Percentiles rank a stretch among this genome's conserved stretches.
Conservation (phyloP, 179 eudicot genomes). For the Actinidia arguta region DNA sequence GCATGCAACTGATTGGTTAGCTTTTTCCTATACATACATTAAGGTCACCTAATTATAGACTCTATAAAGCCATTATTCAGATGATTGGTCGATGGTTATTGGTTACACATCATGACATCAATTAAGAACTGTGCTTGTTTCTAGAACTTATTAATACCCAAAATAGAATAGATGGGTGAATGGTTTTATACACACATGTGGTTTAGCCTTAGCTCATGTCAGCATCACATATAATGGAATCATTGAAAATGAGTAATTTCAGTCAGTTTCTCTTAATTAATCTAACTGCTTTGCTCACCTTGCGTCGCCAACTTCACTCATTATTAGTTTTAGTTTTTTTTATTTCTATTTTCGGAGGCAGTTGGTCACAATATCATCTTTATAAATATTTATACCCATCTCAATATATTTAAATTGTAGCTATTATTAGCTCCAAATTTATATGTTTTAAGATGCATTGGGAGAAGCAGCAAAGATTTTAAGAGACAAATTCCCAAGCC, state of each 20-base stretch:
- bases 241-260: background rate
- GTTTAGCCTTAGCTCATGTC: background rate
- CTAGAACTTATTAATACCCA: background rate
- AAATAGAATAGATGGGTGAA: background rate
- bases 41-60: background rate
- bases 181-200: background rate
- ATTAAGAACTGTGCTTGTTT: background rate
- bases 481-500: too few species aligned
- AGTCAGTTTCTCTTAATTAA: background rate
- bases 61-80: background rate
- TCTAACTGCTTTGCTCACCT: background rate
- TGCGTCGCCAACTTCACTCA: background rate
- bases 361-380: too few species aligned
- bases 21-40: background rate
- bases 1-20: background rate
- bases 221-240: background rate
- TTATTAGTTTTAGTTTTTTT: too few species aligned
- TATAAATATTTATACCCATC: background rate
- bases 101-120: constrained; percentile 2
- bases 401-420: too few species aligned
- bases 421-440: too few species aligned
- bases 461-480: too few species aligned
- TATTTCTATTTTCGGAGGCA: too few species aligned
- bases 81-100: constrained; percentile 4
- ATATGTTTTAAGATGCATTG: too few species aligned